A percentile compares a stretch with the other conserved stretches of the same genome.
These are phyloP conservation scores for Fusarium verticillioides DNA, from an alignment of 2,329 filamentous ascomycete species.

Conservation along the genomic window DNA sequence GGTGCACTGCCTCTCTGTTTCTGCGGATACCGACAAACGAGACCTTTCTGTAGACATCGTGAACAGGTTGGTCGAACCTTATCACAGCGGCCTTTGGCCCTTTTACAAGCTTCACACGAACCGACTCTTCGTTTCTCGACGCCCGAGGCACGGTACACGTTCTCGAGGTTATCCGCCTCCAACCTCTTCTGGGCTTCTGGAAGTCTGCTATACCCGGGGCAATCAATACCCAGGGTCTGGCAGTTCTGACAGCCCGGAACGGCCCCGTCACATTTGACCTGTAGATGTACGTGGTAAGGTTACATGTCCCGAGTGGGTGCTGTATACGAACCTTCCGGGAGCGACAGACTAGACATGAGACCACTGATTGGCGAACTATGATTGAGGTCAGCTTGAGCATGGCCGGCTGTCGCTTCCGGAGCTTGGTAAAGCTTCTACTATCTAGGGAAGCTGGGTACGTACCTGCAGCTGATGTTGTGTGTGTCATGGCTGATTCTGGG, in stretches of 20 bases:
- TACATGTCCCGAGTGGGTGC: background rate
- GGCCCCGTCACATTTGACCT: background rate
- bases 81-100: background rate
- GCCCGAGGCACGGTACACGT: background rate
- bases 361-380: background rate
- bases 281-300: background rate
- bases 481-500: background rate
- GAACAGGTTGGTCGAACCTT: background rate
- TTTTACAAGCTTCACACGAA: background rate
- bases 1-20: background rate
- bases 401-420: background rate
- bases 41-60: background rate
- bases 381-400: background rate
- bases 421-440: background rate
- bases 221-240: background rate
- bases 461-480: background rate
- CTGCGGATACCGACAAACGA: background rate
- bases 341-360: background rate
- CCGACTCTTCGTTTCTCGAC: background rate
- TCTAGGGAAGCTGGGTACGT: background rate
- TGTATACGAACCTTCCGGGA: background rate
- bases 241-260: background rate
- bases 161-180: background rate
- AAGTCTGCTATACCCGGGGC: background rate
- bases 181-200: background rate